phyloP scores from a whole-genome alignment of 331 rosid genomes.

The Telfairia occidentalis region DNA sequence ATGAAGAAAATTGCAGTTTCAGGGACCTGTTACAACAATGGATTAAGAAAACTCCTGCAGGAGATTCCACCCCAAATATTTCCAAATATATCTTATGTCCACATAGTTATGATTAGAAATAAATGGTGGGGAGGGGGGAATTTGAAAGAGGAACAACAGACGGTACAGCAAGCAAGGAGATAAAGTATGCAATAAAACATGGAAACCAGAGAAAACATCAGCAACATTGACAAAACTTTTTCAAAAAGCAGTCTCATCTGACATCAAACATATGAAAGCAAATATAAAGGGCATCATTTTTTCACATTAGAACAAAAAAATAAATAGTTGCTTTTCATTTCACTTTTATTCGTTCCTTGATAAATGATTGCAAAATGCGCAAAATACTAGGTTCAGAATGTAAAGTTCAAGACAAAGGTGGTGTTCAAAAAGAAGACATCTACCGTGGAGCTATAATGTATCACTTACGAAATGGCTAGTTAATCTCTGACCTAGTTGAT shows the following conservation, averaged over 20 bases:
- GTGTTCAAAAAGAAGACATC: neutral
- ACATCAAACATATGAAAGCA: neutral
- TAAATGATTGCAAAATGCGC: neutral
- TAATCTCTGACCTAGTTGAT: neutral
- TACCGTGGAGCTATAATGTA: neutral
- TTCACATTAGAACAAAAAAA: neutral
- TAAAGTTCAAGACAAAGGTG: neutral
- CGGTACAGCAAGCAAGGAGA: neutral
- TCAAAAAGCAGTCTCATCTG: neutral
- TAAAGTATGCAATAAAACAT: neutral
- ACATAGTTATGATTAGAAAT: neutral
- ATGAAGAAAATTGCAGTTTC: conserved; percentile 83
- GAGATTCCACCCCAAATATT: neutral
- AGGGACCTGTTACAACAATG: conserved; percentile 57
- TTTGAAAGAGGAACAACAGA: neutral
- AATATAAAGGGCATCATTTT: neutral
- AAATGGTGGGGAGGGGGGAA: neutral
- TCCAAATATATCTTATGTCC: conserved; percentile 3
- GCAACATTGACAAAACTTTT: neutral
- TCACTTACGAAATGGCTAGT: neutral
- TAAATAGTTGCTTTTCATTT: neutral
- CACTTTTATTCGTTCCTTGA: neutral
- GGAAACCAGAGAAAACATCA: neutral
- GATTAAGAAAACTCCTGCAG: neutral
- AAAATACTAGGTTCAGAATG: conserved; percentile 2